Evolutionary conservation across 2,329 filamentous ascomycete species (phyloP).

Genomic region (Neurospora crassa): DNA sequence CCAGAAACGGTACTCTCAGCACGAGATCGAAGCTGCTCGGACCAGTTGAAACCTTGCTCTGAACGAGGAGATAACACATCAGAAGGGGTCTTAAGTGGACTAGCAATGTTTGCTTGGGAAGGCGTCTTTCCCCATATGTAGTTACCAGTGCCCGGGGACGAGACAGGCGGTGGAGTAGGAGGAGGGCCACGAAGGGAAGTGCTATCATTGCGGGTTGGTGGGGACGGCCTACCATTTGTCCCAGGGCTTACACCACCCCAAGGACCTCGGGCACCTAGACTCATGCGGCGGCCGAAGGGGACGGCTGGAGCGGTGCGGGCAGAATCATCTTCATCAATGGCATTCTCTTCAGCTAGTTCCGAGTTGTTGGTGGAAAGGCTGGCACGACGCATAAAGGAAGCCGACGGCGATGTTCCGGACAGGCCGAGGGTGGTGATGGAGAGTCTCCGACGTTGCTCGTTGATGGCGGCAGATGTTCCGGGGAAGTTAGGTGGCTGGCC

Average conservation of each 20-base stretch:
- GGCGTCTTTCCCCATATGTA: conserved; percentile 29
- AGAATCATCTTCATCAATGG: conserved; percentile 59
- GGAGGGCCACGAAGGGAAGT: conserved; percentile 14
- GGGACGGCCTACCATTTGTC: conserved; percentile 49
- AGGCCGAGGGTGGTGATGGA: conserved; percentile 67
- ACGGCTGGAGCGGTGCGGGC: conserved; percentile 54
- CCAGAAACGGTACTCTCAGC: conserved; percentile 68
- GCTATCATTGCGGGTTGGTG: conserved; percentile 22
- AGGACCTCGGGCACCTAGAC: conserved; percentile 73
- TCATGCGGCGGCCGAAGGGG: conserved; percentile 76
- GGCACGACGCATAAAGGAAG: conserved; percentile 41
- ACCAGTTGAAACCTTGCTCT: conserved; percentile 96
- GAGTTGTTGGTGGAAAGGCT: conserved; percentile 60
- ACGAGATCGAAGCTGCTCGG: conserved; percentile 85
- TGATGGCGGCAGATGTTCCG: conserved; percentile 33
- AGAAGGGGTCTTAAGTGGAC: conserved; percentile 51
- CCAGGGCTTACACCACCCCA: conserved; percentile 56
- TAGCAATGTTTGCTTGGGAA: conserved; percentile 51
- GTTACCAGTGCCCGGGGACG: conserved; percentile 20
- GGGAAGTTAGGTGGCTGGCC: conserved; percentile 34
- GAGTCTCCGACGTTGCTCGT: conserved; percentile 54
- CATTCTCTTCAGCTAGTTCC: conserved; percentile 60
- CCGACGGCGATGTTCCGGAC: conserved; percentile 58
- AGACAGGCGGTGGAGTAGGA: conserved; percentile 24
- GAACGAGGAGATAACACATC: conserved; percentile 51